Conservation (phyloP, 208 protist species). For the Trypanosoma melophagium region DNA sequence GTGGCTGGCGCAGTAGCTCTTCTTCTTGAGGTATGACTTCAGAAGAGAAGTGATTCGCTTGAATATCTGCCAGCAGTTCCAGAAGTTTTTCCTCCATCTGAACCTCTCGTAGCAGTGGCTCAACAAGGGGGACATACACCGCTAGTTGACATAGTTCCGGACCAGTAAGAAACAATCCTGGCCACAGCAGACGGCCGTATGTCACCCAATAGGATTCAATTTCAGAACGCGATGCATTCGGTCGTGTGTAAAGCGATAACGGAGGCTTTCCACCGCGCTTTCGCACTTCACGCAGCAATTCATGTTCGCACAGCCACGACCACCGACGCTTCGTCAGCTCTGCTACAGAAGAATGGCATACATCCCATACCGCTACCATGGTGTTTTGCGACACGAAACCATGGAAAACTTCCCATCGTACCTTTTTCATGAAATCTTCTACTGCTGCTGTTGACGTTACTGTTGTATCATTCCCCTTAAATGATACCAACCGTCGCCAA, state of each 20-base stretch:
- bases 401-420: constrained; percentile 38
- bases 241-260: constrained; percentile 37
- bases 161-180: constrained; percentile 56
- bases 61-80: constrained; percentile 29
- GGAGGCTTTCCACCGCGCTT: constrained; percentile 34
- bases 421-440: constrained; percentile 2
- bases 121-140: constrained; percentile 47
- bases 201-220: constrained; percentile 73
- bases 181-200: constrained; percentile 49
- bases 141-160: constrained; percentile 74
- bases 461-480: not conserved
- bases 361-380: constrained; percentile 36
- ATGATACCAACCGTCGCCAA: not conserved
- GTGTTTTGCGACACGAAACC: constrained; percentile 33
- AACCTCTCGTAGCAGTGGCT: constrained; percentile 11
- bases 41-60: constrained; percentile 30
- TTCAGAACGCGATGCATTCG: constrained; percentile 30
- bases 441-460: not conserved
- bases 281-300: constrained; percentile 46
- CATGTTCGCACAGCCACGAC: constrained; percentile 51
- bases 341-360: constrained; percentile 26
- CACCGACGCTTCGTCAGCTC: constrained; percentile 45
- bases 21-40: constrained; percentile 30
- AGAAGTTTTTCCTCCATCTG: constrained; percentile 6
- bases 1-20: constrained; percentile 24